Percentiles rank a stretch among this genome's conserved stretches.
Evolutionary conservation across 495 filamentous ascomycete genomes (phyloP).

Genomic region (Xylaria venustula): DNA sequence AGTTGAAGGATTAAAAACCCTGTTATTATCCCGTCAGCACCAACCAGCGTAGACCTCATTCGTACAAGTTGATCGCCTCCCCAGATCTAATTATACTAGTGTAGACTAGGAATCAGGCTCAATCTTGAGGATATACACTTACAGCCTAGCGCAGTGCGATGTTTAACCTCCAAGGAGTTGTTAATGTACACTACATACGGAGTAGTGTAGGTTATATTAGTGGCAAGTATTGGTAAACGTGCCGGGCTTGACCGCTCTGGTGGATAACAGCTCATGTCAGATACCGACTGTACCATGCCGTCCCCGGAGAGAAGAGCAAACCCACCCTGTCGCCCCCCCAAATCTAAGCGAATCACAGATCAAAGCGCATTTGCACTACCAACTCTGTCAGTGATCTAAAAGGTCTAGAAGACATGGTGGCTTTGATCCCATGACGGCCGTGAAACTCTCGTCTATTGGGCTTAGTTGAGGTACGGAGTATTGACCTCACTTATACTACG

Average conservation of each 20-base stretch:
- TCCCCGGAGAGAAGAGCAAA: background rate
- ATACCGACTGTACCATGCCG: background rate
- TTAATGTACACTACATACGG: no score
- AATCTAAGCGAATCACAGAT: background rate
- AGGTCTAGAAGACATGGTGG: background rate
- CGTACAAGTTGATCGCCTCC: slow-evolving; percentile 3
- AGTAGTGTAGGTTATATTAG: no score
- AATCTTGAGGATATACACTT: background rate
- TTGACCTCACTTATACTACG: no score
- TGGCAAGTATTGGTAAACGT: no score
- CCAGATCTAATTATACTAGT: background rate
- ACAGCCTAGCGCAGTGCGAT: no score
- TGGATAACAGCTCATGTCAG: background rate
- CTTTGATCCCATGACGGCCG: background rate
- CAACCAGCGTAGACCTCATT: background rate
- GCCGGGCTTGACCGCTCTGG: background rate
- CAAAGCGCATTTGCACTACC: background rate
- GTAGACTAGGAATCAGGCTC: background rate
- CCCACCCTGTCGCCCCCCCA: background rate
- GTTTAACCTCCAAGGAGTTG: no score
- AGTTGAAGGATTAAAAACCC: background rate
- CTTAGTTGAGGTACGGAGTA: background rate
- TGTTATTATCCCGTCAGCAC: background rate
- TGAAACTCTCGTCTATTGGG: background rate
- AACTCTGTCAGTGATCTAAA: background rate